Evolutionary conservation across 331 rosid species (phyloP).

Genomic region (Erythrophleum ivorense): DNA sequence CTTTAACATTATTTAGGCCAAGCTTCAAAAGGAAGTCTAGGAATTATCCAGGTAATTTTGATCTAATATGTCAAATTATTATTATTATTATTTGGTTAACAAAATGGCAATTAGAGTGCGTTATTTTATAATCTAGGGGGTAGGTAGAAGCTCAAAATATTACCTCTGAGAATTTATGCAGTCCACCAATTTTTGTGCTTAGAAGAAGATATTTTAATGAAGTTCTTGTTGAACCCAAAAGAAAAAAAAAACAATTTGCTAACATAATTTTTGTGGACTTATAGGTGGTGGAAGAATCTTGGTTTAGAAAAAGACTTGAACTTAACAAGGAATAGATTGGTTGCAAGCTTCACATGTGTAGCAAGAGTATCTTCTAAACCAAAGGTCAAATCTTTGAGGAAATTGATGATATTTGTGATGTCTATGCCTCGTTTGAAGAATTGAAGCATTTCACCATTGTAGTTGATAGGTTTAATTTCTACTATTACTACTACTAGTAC

Average conservation of each 20-base stretch:
- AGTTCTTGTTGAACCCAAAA: too few relatives aligned
- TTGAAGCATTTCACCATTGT: slow-evolving; percentile 61
- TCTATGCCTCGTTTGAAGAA: slow-evolving; percentile 66
- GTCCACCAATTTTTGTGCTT: too few relatives aligned
- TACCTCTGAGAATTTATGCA: too few relatives aligned
- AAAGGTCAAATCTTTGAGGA: slow-evolving; percentile 46
- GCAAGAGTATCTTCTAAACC: slow-evolving; percentile 53
- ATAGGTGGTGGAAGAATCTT: slow-evolving; percentile 77
- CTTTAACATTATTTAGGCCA: slow-evolving; percentile 54
- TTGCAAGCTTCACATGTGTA: slow-evolving; percentile 67
- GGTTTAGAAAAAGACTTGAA: slow-evolving; percentile 47
- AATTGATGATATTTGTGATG: slow-evolving; percentile 67
- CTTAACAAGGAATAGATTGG: slow-evolving; percentile 60
- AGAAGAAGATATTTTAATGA: too few relatives aligned
- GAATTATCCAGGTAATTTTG: slow-evolving; percentile 49
- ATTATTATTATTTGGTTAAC: too few relatives aligned
- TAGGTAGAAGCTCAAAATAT: too few relatives aligned
- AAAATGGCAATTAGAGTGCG: too few relatives aligned
- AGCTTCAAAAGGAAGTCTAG: slow-evolving; percentile 52
- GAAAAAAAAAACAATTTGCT: too few relatives aligned
- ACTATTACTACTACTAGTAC: too few relatives aligned
- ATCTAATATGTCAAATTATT: too few relatives aligned
- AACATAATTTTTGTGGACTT: too few relatives aligned
- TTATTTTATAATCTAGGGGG: too few relatives aligned
- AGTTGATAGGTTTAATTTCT: slow-evolving; percentile 57